Evolutionary conservation across 1,284 basidiomycete species (phyloP).

Genomic region (Trichosporon inkin): DNA sequence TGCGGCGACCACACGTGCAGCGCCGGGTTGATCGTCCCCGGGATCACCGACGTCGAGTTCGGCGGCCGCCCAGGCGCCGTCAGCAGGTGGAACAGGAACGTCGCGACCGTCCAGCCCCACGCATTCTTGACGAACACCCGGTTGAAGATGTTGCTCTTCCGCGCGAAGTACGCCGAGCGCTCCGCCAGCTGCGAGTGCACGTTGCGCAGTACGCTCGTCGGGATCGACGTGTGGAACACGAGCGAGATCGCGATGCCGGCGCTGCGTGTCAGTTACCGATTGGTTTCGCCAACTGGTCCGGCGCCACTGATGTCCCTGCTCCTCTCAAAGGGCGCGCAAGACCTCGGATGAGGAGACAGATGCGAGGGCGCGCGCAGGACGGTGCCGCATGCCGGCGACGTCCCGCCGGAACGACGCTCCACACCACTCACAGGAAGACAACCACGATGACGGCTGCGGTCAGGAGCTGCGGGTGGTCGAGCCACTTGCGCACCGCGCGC

Average conservation of each 20-base stretch:
- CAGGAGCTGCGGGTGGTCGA: constrained; percentile 18
- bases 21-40: constrained; percentile 12
- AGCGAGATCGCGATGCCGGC: constrained; percentile 53
- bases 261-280: constrained; percentile 16
- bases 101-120: constrained; percentile 82
- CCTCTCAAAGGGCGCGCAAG: too few relatives aligned
- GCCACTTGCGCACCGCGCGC: constrained; percentile 7
- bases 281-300: neutral
- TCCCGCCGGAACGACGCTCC: too few relatives aligned
- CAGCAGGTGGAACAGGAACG: constrained; percentile 56
- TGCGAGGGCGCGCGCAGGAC: too few relatives aligned
- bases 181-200: constrained; percentile 50
- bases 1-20: constrained; percentile 56
- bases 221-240: constrained; percentile 56
- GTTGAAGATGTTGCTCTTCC: constrained; percentile 77
- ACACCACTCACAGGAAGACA: constrained; percentile 31
- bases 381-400: too few relatives aligned
- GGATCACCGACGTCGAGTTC: neutral
- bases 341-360: too few relatives aligned
- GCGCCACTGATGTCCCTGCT: neutral
- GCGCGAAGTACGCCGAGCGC: constrained; percentile 64
- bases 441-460: constrained; percentile 20
- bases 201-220: constrained; percentile 49
- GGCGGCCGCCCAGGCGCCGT: constrained; percentile 22
- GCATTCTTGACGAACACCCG: constrained; percentile 80